Evolutionary conservation across 2,329 filamentous ascomycete genomes (phyloP).

Genomic region (Calonectria ilicicola): DNA sequence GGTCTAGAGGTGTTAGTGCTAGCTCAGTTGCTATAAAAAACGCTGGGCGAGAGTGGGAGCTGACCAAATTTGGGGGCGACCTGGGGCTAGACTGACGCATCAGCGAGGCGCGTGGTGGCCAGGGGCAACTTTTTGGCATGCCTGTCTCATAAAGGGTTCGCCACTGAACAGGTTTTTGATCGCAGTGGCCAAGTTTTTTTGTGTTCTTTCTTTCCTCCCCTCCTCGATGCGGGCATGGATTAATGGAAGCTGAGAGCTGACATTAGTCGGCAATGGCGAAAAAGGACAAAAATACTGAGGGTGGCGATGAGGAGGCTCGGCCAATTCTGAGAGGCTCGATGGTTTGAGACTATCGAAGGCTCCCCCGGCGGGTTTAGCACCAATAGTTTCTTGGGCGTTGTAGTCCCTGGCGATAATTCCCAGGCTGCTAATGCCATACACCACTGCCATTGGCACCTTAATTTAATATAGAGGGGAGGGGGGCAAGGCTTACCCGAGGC

Average conservation of each 20-base stretch:
- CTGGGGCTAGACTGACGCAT: slow-evolving; percentile 8
- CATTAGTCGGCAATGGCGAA: slow-evolving; percentile 23
- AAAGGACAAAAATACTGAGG: slow-evolving; percentile 26
- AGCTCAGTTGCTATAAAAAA: slow-evolving; percentile 39
- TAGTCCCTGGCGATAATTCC: background rate
- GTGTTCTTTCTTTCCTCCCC: no score
- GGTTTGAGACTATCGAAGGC: background rate
- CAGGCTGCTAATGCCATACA: slow-evolving; percentile 13
- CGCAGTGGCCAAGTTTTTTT: slow-evolving; percentile 1
- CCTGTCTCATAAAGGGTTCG: slow-evolving; percentile 19
- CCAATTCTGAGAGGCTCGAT: background rate
- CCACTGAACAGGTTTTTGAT: slow-evolving; percentile 9
- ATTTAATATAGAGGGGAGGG: slow-evolving; percentile 3
- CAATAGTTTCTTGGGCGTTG: slow-evolving; percentile 6
- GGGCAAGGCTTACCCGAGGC: background rate
- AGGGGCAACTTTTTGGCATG: slow-evolving; percentile 15
- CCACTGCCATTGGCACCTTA: background rate
- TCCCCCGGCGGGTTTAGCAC: background rate
- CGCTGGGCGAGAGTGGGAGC: slow-evolving; percentile 13
- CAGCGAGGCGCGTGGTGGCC: background rate
- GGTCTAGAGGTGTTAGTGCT: background rate
- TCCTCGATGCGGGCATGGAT: background rate
- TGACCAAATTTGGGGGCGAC: slow-evolving; percentile 9
- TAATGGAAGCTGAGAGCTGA: slow-evolving; percentile 22
- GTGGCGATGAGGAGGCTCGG: slow-evolving; percentile 6